These are phyloP conservation scores for Ophiostoma sp. DNA, from an alignment of 2,329 filamentous ascomycete genomes.

Conservation along the genomic window DNA sequence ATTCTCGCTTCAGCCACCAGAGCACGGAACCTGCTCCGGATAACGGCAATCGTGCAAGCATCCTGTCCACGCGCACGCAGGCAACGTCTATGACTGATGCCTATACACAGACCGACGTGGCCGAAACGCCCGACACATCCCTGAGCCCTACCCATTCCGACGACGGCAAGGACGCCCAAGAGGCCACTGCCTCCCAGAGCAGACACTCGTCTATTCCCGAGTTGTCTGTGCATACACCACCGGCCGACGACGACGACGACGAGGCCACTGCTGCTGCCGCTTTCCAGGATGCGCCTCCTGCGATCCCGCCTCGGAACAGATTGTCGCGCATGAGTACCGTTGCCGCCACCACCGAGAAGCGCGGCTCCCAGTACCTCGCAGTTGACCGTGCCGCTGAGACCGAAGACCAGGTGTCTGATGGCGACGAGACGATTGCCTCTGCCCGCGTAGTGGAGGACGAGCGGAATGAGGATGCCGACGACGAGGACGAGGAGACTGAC, in stretches of 20 bases:
- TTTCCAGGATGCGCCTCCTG: neutral
- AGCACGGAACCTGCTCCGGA: constrained; percentile 56
- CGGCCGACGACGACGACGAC: neutral
- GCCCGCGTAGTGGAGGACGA: constrained; percentile 28
- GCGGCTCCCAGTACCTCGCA: neutral
- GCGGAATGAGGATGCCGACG: constrained; percentile 34
- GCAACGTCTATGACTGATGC: constrained; percentile 66
- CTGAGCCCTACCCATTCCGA: constrained; percentile 48
- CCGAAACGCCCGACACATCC: constrained; percentile 48
- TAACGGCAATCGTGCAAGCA: constrained; percentile 66
- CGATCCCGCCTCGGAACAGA: neutral
- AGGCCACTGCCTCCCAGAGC: neutral
- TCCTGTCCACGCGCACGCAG: constrained; percentile 65
- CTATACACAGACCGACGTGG: constrained; percentile 51
- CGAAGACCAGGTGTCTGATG: constrained; percentile 27
- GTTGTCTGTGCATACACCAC: constrained; percentile 12
- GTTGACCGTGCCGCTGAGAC: constrained; percentile 22
- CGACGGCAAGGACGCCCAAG: constrained; percentile 39
- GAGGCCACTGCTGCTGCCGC: neutral
- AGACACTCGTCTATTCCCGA: constrained; percentile 5
- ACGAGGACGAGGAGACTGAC: constrained; percentile 44
- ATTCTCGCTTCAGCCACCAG: constrained; percentile 50
- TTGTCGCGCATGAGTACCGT: neutral
- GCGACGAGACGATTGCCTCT: constrained; percentile 27
- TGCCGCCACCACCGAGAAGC: neutral